Evolutionary conservation across 345 rosid species (phyloP), one percentile per base, ranked within the genome.

Genomic region (Boechera stricta): DNA sequence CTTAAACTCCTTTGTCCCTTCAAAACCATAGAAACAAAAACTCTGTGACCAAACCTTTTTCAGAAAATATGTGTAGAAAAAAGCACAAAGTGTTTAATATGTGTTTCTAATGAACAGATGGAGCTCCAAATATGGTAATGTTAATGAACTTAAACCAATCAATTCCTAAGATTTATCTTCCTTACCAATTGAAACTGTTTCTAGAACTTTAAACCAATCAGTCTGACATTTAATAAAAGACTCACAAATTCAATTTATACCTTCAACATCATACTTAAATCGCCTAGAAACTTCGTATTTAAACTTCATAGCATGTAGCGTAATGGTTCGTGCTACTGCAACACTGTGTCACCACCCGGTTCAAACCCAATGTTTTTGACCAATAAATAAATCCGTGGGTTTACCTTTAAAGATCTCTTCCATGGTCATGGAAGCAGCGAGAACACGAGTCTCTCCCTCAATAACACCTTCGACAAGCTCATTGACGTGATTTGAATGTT

Each of bases 381-480:
- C 2, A 56, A 56, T 31, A 13, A 2, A 15, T 15, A 57, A n/a
- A 57, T 9, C 0, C 1, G 6, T 58, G 26, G 3, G 15, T 32
- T 21, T 38, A 60, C 98, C 97, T 67, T 21, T 86, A 68, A 89
- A 93, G 36, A 89, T 76, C 82, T 90, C 87, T 52, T 90, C 94
- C 94, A 93, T 90, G 51, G 94, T 93, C 98, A 93, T 88, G 26
- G 98, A 86, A 35, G 98, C 98, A 15, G 88, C 91, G 0, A 90
- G 87, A 10, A 93, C 94, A 45, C 97, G 76, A 4, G 94, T 93
- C 59, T 90, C 98, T 0, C 98, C 98, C 64, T 90, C 98, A 6
- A 93, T 93, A 44, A 90, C 79, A 2, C 98, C 97, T 32, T 89
- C 85, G 6, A 93, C 97, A 9, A 93, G 94, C 74, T 93, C 98